These are phyloP conservation scores for Mytilinidion resinicola DNA, from an alignment of 495 filamentous ascomycete species.

Conservation along the genomic window DNA sequence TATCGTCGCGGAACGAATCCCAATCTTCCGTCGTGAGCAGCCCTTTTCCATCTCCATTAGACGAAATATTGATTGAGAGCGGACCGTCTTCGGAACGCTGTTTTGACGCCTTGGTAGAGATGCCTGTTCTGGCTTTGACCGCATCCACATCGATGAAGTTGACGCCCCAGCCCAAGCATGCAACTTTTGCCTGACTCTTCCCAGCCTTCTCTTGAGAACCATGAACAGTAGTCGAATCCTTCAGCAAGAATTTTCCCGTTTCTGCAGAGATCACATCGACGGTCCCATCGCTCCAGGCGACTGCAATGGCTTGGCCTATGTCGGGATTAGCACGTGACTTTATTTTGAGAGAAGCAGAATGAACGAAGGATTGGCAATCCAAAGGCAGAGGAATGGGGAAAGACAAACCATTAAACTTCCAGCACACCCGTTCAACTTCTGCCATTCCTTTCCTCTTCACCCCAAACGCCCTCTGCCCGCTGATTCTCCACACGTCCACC, in stretches of 20 bases:
- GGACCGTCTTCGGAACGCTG: background rate
- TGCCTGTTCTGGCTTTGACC: conserved; percentile 41
- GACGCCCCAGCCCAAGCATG: conserved; percentile 66
- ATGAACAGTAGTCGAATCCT: conserved; percentile 7
- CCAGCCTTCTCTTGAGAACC: background rate
- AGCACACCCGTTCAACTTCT: conserved; percentile 51
- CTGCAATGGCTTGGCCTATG: conserved; percentile 65
- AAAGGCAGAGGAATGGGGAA: background rate
- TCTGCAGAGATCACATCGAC: conserved; percentile 68
- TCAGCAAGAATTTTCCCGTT: conserved; percentile 67
- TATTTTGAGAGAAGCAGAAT: background rate
- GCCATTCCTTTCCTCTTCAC: conserved; percentile 41
- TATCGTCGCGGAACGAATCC: conserved; percentile 18
- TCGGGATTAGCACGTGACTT: background rate
- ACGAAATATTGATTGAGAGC: too few relatives aligned
- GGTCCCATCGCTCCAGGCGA: conserved; percentile 66
- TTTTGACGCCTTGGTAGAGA: background rate
- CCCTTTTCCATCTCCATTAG: background rate
- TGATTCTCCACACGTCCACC: conserved; percentile 59
- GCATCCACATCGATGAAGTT: conserved; percentile 57
- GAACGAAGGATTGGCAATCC: too few relatives aligned
- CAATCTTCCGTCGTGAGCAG: conserved; percentile 6
- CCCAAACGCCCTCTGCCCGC: conserved; percentile 64
- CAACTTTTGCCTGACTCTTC: conserved; percentile 37
- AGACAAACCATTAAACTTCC: conserved; percentile 71